Evolutionary conservation across 768 basidiomycete species (phyloP).

Genomic region (Termitomyces sp.): DNA sequence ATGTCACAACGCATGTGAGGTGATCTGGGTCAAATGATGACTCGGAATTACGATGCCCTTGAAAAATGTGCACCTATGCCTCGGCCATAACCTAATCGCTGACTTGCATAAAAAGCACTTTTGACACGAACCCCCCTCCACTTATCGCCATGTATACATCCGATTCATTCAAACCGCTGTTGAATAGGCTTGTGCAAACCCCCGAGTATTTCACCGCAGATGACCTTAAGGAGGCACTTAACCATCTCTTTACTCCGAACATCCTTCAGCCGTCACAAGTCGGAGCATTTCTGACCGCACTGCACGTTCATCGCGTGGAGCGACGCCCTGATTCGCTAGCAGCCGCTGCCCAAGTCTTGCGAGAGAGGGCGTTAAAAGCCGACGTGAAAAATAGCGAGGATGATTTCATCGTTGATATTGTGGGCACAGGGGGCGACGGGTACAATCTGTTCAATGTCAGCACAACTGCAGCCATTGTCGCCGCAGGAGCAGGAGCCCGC

Average conservation of each 20-base stretch:
- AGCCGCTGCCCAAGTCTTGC: constrained; percentile 71
- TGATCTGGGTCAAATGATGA: neutral
- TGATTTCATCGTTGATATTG: constrained; percentile 75
- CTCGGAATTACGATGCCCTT: neutral
- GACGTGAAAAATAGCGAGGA: constrained; percentile 48
- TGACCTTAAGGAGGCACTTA: constrained; percentile 69
- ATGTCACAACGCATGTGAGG: neutral
- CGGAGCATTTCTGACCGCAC: constrained; percentile 84
- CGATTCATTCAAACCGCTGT: constrained; percentile 65
- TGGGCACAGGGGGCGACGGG: constrained; percentile 93
- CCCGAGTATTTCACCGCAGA: constrained; percentile 77
- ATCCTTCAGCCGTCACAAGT: constrained; percentile 67
- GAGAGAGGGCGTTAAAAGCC: constrained; percentile 60
- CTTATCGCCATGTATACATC: constrained; percentile 20
- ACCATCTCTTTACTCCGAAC: constrained; percentile 67
- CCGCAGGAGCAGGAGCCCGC: constrained; percentile 89
- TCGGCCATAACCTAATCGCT: neutral
- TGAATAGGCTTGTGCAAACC: constrained; percentile 73
- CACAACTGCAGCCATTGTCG: constrained; percentile 89
- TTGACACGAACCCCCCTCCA: neutral
- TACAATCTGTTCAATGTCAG: constrained; percentile 97
- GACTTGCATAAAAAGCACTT: constrained; percentile 2
- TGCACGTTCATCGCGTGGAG: constrained; percentile 78
- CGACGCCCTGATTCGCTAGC: constrained; percentile 69
- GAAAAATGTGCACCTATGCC: neutral